Evolutionary conservation across 371 early-diverging fungal genomes (phyloP).

Genomic region (Amoeboaphelidium occidentale): DNA sequence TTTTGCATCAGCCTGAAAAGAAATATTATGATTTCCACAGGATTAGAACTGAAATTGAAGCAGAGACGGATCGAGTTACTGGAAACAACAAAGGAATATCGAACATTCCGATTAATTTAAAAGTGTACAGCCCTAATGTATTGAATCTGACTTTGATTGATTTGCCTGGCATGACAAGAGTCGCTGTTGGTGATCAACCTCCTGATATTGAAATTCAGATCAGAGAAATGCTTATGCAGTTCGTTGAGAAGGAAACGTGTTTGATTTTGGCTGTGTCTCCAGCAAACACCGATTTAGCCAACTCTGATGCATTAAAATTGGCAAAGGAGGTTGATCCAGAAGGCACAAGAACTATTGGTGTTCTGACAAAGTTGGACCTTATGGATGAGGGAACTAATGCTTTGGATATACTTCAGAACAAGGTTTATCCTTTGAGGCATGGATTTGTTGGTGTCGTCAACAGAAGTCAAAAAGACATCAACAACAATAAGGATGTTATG

Average conservation of each 20-base stretch:
- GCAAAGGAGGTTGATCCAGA: slow-evolving; percentile 77
- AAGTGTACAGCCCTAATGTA: slow-evolving; percentile 59
- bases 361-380: slow-evolving; percentile 79
- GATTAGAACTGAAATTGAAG: slow-evolving; percentile 63
- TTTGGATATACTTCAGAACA: slow-evolving; percentile 58
- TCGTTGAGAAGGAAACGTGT: slow-evolving; percentile 59
- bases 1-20: slow-evolving; percentile 15
- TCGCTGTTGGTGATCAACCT: slow-evolving; percentile 53
- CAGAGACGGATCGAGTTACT: slow-evolving; percentile 60
- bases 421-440: slow-evolving; percentile 50
- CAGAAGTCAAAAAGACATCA: slow-evolving; percentile 68
- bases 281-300: slow-evolving; percentile 73
- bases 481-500: slow-evolving; percentile 45
- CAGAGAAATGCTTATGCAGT: slow-evolving; percentile 51
- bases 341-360: slow-evolving; percentile 65
- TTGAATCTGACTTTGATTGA: slow-evolving; percentile 76
- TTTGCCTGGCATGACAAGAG: slow-evolving; percentile 65
- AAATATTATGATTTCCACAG: slow-evolving; percentile 53
- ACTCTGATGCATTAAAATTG: slow-evolving; percentile 75
- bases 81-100: slow-evolving; percentile 68
- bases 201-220: slow-evolving; percentile 71
- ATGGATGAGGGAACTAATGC: slow-evolving; percentile 88
- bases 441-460: slow-evolving; percentile 82
- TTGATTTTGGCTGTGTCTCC: slow-evolving; percentile 84
- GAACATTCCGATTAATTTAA: slow-evolving; percentile 55